These are phyloP conservation scores for Ustilago xerochloae DNA, from an alignment of 1,284 basidiomycete species.

Conservation along the genomic window DNA sequence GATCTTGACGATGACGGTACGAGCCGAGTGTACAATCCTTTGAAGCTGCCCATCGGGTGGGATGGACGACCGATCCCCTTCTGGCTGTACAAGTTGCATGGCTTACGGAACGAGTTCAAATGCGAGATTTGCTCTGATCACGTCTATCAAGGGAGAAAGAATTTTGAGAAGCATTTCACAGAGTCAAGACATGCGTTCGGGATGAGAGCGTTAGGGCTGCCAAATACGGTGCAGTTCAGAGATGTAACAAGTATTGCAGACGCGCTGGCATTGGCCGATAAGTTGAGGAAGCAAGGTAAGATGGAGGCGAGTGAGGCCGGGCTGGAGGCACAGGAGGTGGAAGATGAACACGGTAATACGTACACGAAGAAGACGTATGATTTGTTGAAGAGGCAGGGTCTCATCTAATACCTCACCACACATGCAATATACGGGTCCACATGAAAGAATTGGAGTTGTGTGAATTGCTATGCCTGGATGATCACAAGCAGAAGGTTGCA, in stretches of 20 bases:
- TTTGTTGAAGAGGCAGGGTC: constrained; percentile 66
- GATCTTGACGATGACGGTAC: constrained; percentile 71
- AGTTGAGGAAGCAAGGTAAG: constrained; percentile 58
- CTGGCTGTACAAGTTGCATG: constrained; percentile 98
- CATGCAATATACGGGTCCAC: background rate
- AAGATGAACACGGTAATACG: constrained; percentile 66
- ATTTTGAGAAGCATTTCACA: constrained; percentile 92
- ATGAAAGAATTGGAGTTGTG: background rate
- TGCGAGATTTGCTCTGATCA: constrained; percentile 91
- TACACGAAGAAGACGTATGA: constrained; percentile 67
- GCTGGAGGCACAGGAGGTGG: constrained; percentile 64
- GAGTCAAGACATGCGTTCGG: constrained; percentile 97
- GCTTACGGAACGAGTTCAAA: constrained; percentile 93
- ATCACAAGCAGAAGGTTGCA: constrained; percentile 13
- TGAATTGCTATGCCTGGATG: background rate
- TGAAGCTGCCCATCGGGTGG: constrained; percentile 97
- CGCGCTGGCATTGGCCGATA: constrained; percentile 76
- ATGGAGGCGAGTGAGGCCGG: constrained; percentile 42
- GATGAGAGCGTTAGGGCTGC: constrained; percentile 95
- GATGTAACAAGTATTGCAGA: constrained; percentile 98
- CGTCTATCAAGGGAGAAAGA: constrained; percentile 84
- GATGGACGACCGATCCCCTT: constrained; percentile 98
- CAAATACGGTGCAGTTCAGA: constrained; percentile 98
- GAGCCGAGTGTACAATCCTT: constrained; percentile 94
- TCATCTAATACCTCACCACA: constrained; percentile 42